A percentile compares a stretch with the other conserved stretches of the same genome.
Evolutionary conservation across 768 basidiomycete genomes (phyloP).

Genomic region (Pulveroboletus ravenelii): DNA sequence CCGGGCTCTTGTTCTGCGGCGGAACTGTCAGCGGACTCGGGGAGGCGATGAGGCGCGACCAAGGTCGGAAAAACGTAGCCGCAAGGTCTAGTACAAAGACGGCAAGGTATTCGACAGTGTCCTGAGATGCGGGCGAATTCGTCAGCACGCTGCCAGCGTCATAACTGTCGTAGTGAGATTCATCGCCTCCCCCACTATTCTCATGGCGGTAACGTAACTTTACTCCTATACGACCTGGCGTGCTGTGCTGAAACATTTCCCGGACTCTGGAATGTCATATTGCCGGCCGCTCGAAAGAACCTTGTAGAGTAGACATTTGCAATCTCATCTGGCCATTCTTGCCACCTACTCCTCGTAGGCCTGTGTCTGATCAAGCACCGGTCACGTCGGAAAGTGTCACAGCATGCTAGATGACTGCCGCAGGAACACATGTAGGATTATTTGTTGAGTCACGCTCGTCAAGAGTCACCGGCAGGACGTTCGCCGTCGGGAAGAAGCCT

Average conservation of each 20-base stretch:
- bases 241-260: too few species aligned
- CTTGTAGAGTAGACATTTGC: background rate
- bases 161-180: background rate
- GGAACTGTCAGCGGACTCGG: conserved; percentile 4
- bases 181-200: background rate
- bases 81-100: background rate
- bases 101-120: too few species aligned
- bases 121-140: too few species aligned
- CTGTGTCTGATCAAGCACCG: background rate
- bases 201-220: conserved; percentile 1
- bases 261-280: background rate
- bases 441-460: too few species aligned
- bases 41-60: background rate
- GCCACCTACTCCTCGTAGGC: background rate
- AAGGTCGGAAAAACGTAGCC: background rate
- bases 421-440: background rate
- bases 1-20: background rate
- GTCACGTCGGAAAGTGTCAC: background rate
- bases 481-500: too few species aligned
- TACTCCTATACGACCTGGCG: background rate
- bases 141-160: background rate
- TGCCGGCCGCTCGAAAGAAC: background rate
- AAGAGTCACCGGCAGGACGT: too few species aligned
- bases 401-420: background rate
- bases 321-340: background rate